phyloP scores from a whole-genome alignment of 176 grass and related monocot genomes.

The Aegilops umbellulata region DNA sequence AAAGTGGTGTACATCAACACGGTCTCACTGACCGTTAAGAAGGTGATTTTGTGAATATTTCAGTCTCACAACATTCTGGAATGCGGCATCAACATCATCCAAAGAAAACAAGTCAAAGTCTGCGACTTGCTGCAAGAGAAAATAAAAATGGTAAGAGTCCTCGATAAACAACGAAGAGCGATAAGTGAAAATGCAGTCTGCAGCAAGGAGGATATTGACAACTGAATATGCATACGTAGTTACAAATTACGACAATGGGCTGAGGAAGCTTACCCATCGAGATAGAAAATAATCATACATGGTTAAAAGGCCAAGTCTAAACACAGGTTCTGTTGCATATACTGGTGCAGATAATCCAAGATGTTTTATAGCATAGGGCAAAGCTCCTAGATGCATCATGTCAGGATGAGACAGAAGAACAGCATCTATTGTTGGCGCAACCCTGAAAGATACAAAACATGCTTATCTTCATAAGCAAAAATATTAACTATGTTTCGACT shows the following conservation, averaged over 20 bases:
- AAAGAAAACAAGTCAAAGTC: conserved; percentile 92
- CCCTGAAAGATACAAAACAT: conserved; percentile 43
- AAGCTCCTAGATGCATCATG: conserved; percentile 89
- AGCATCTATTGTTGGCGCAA: conserved; percentile 73
- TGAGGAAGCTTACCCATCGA: conserved; percentile 69
- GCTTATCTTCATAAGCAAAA: conserved; percentile 28
- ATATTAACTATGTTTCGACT: not conserved
- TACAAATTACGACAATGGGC: conserved; percentile 19
- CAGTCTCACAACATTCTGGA: conserved; percentile 79
- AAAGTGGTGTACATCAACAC: conserved; percentile 11
- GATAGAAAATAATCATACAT: conserved; percentile 93
- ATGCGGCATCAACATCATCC: conserved; percentile 86
- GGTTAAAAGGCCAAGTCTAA: conserved; percentile 94
- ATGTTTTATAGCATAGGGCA: conserved; percentile 93
- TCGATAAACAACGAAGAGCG: not conserved
- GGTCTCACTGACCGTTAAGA: conserved; percentile 71
- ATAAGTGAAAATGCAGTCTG: not conserved
- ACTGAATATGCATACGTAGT: conserved; percentile 9
- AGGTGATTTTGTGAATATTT: conserved; percentile 89
- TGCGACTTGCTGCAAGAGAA: conserved; percentile 62
- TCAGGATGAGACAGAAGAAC: conserved; percentile 91
- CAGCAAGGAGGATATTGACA: not conserved
- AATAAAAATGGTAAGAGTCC: conserved; percentile 25
- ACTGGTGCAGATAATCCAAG: conserved; percentile 83
- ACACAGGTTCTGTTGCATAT: conserved; percentile 92